Evolutionary conservation across 768 basidiomycete species (phyloP).

Genomic region (Xerocomellus intermedius): DNA sequence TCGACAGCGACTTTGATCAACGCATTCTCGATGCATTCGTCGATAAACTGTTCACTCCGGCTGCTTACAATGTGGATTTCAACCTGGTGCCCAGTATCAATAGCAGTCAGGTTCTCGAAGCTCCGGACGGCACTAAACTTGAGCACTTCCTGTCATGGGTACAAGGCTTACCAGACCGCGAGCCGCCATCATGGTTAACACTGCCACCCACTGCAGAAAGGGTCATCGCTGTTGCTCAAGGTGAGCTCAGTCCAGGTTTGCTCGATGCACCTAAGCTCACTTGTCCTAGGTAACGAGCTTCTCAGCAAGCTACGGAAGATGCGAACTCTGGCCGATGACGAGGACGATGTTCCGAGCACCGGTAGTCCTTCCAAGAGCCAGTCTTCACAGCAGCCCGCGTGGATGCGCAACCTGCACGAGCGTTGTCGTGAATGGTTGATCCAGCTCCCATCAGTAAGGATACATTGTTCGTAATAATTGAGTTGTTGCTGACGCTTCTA

Average conservation of each 20-base stretch:
- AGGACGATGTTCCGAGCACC: conserved; percentile 58
- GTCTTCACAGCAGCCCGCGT: conserved; percentile 79
- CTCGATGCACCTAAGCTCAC: conserved; percentile 1
- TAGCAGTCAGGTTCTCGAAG: conserved; percentile 55
- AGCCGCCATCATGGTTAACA: conserved; percentile 93
- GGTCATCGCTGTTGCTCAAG: conserved; percentile 89
- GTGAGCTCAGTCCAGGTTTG: conserved; percentile 39
- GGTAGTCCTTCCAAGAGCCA: conserved; percentile 62
- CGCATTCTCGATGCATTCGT: conserved; percentile 91
- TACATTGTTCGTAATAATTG: not conserved
- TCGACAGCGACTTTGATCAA: conserved; percentile 96
- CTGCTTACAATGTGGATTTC: conserved; percentile 93
- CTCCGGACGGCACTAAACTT: conserved; percentile 91
- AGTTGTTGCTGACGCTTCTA: conserved; percentile 9
- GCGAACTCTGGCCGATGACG: conserved; percentile 84
- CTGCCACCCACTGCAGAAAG: conserved; percentile 90
- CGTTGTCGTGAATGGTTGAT: conserved; percentile 84
- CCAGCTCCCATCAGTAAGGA: conserved; percentile 68
- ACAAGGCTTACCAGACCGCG: conserved; percentile 82
- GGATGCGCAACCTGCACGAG: conserved; percentile 87
- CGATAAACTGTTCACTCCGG: conserved; percentile 80
- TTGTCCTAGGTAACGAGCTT: conserved; percentile 65
- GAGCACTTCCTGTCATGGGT: conserved; percentile 93
- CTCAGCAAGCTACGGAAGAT: conserved; percentile 90
- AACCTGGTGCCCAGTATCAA: conserved; percentile 70